Conservation (phyloP, 768 basidiomycete genomes). For the Multifurca ochricompacta region DNA sequence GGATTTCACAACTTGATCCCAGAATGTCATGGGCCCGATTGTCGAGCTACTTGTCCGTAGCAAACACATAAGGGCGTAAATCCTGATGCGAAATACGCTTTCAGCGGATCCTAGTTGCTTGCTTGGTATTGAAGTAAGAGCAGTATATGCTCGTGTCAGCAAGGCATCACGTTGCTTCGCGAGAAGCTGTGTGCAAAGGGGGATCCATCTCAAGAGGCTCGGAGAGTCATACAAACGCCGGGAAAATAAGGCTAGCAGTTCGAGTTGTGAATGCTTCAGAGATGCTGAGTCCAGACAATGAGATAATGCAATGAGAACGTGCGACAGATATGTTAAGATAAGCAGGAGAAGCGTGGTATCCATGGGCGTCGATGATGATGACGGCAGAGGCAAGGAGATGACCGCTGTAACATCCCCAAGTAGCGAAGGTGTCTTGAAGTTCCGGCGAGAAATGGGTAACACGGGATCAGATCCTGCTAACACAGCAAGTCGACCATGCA, state of each 20-base stretch:
- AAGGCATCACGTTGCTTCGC: conserved; percentile 49
- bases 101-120: conserved; percentile 20
- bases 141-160: conserved; percentile 52
- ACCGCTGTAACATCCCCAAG: conserved; percentile 15
- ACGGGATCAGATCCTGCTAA: conserved; percentile 18
- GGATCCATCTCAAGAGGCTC: conserved; percentile 48
- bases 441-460: background rate
- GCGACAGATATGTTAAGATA: conserved; percentile 51
- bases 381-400: conserved; percentile 40
- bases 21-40: conserved; percentile 48
- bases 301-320: conserved; percentile 41
- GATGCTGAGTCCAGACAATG: conserved; percentile 22
- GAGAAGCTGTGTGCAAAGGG: conserved; percentile 36
- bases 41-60: conserved; percentile 41
- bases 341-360: conserved; percentile 39
- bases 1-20: conserved; percentile 59
- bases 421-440: conserved; percentile 18
- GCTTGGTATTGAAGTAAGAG: conserved; percentile 32
- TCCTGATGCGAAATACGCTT: conserved; percentile 31
- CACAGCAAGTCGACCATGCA: conserved; percentile 37
- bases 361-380: conserved; percentile 25
- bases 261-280: conserved; percentile 8
- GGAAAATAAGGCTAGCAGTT: conserved; percentile 26
- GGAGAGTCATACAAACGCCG: conserved; percentile 27
- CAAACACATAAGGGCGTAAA: conserved; percentile 40